Percentiles rank a stretch among this genome's conserved stretches.
Evolutionary conservation across 768 basidiomycete species (phyloP).

Genomic region (Collybia sordida): DNA sequence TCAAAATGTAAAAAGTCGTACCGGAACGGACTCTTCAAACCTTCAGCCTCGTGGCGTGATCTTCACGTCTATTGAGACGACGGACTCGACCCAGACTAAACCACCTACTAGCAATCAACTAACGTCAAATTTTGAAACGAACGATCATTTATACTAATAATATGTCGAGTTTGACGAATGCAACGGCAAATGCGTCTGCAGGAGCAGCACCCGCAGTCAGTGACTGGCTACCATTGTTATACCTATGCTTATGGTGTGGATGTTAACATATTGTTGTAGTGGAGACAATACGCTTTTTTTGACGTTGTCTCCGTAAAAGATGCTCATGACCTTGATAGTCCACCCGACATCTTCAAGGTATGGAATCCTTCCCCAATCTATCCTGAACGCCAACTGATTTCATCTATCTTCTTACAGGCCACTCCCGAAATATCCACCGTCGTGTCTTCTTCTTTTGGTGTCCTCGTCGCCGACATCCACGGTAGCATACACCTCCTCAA

Average conservation of each 20-base stretch:
- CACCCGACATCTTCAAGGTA: conserved; percentile 82
- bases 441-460: conserved; percentile 58
- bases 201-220: conserved; percentile 32
- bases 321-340: conserved; percentile 67
- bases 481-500: conserved; percentile 79
- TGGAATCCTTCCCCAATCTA: neutral
- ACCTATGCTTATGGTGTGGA: neutral
- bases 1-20: no score
- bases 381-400: neutral
- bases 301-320: conserved; percentile 77
- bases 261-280: conserved; percentile 43
- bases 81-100: no score
- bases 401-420: conserved; percentile 37
- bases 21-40: no score
- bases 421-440: conserved; percentile 76
- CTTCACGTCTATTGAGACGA: no score
- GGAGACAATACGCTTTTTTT: conserved; percentile 92
- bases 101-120: no score
- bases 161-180: conserved; percentile 23
- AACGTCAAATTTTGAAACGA: no score
- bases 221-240: conserved; percentile 1
- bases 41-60: no score
- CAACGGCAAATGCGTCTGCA: conserved; percentile 23
- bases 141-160: no score
- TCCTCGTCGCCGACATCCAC: conserved; percentile 83